Evolutionary conservation across 2,329 filamentous ascomycete species (phyloP).

Genomic region (Fusarium citri): DNA sequence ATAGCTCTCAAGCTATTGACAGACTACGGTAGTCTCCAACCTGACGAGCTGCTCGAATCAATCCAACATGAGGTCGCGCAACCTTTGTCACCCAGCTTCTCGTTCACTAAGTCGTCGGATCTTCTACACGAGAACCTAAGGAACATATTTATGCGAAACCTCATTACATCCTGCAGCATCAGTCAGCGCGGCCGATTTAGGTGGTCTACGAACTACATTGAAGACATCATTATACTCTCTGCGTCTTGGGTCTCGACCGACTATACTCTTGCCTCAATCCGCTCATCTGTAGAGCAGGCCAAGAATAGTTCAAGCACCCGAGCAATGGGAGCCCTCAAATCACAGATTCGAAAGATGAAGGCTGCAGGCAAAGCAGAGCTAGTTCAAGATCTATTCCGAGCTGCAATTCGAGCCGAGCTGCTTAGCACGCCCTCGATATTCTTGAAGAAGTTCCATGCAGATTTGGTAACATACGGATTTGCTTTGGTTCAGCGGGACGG

Average conservation of each 20-base stretch:
- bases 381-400: background rate
- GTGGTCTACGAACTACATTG: background rate
- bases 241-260: fast-evolving
- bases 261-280: background rate
- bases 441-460: background rate
- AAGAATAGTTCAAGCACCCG: background rate
- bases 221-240: background rate
- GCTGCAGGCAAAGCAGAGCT: background rate
- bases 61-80: background rate
- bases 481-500: background rate
- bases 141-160: background rate
- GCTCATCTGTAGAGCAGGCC: background rate
- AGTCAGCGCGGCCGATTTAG: background rate
- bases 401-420: background rate
- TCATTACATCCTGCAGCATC: background rate
- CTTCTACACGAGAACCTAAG: background rate
- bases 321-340: background rate
- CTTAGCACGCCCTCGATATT: background rate
- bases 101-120: background rate
- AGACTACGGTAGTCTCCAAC: too few relatives aligned
- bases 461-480: background rate
- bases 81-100: background rate
- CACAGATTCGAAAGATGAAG: background rate
- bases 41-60: background rate
- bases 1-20: too few relatives aligned